These are phyloP conservation scores for Microdochium nivale DNA, from an alignment of 2,329 filamentous ascomycete genomes.

Conservation along the genomic window DNA sequence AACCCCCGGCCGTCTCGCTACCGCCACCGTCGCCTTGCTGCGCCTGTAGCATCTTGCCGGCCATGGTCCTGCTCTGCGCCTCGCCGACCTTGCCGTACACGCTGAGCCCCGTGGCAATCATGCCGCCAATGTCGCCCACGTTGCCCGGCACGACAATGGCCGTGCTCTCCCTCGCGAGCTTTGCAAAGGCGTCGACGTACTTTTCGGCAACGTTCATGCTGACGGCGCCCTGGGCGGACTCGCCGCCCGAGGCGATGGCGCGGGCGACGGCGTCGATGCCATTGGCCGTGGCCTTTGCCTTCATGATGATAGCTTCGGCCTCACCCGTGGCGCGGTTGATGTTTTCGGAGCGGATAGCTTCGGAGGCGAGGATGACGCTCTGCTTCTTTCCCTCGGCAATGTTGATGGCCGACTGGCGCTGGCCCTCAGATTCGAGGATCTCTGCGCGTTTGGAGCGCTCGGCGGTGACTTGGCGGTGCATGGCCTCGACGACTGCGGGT, in stretches of 20 bases:
- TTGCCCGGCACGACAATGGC: slow-evolving; percentile 94
- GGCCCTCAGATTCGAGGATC: slow-evolving; percentile 94
- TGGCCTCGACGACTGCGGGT: slow-evolving; percentile 85
- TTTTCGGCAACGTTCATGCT: slow-evolving; percentile 90
- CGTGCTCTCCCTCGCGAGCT: slow-evolving; percentile 90
- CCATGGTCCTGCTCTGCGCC: slow-evolving; percentile 62
- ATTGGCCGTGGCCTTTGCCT: slow-evolving; percentile 74
- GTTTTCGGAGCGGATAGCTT: slow-evolving; percentile 80
- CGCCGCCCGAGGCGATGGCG: slow-evolving; percentile 64
- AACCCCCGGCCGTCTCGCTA: slow-evolving; percentile 10
- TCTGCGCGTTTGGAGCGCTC: slow-evolving; percentile 96
- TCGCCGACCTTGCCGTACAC: slow-evolving; percentile 92
- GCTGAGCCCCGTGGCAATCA: slow-evolving; percentile 93
- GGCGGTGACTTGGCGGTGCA: slow-evolving; percentile 96
- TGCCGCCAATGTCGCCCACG: slow-evolving; percentile 88
- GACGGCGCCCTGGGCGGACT: slow-evolving; percentile 73
- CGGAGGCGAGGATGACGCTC: slow-evolving; percentile 89
- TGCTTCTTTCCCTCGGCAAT: slow-evolving; percentile 97
- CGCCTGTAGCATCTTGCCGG: slow-evolving; percentile 41
- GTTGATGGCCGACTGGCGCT: slow-evolving; percentile 95
- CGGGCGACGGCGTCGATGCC: slow-evolving; percentile 82
- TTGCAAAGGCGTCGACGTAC: slow-evolving; percentile 91
- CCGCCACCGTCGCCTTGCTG: slow-evolving; percentile 17
- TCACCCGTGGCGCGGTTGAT: slow-evolving; percentile 92
- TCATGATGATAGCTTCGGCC: slow-evolving; percentile 83